Evolutionary conservation across 768 basidiomycete genomes (phyloP).

Genomic region (Leucocoprinus birnbaumii): DNA sequence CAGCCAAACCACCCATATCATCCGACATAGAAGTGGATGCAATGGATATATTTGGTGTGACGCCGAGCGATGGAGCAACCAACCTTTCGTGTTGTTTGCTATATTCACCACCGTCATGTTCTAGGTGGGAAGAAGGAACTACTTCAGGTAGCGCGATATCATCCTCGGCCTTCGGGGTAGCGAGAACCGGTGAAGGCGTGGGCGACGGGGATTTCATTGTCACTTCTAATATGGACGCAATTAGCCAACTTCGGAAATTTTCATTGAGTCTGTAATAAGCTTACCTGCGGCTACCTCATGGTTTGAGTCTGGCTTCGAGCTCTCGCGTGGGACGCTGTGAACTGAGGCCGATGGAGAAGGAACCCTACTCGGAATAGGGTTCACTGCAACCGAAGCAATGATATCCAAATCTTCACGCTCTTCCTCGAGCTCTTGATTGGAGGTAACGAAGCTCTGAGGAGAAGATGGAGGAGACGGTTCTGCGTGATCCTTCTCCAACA

Average conservation of each 20-base stretch:
- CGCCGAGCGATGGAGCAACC: slow-evolving; percentile 8
- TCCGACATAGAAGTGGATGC: slow-evolving; percentile 4
- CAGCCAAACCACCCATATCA: background rate
- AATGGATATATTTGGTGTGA: slow-evolving; percentile 7
- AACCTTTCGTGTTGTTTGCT: background rate
- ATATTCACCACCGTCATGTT: background rate
- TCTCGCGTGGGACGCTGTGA: background rate
- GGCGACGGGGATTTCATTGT: slow-evolving; percentile 4
- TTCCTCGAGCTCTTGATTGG: slow-evolving; percentile 21
- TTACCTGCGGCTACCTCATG: background rate
- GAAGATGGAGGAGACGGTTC: slow-evolving; percentile 18
- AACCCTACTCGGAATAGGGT: background rate
- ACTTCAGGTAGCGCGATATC: background rate
- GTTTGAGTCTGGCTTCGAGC: background rate
- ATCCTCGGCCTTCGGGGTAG: slow-evolving; percentile 2
- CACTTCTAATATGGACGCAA: background rate
- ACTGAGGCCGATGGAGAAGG: slow-evolving; percentile 1
- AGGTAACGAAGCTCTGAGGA: slow-evolving; percentile 23
- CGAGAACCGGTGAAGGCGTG: background rate
- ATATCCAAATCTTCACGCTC: background rate
- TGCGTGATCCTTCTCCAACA: slow-evolving; percentile 1
- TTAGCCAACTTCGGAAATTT: background rate
- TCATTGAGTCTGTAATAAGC: background rate
- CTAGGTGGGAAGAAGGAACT: background rate
- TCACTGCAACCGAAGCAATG: background rate